Conservation (phyloP, 805 yeast species). For the Hemisphaericaspora nanyangensis region DNA sequence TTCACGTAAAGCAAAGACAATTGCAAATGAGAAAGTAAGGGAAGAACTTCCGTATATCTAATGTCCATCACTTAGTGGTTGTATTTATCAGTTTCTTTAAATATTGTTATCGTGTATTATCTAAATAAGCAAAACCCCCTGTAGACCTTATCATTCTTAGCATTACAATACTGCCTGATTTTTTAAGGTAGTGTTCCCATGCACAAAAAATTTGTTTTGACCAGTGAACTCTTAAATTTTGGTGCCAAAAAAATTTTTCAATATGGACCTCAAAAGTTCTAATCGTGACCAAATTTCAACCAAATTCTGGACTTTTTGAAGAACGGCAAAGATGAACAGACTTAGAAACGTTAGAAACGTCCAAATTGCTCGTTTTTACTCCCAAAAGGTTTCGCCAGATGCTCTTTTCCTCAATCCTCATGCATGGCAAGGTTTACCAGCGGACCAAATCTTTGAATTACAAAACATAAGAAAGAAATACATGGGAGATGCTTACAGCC, state of each 20-base stretch:
- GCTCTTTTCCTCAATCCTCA: conserved; percentile 57
- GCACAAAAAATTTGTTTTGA: neutral
- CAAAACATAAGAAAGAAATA: conserved; percentile 55
- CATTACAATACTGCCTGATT: no score
- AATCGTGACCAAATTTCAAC: no score
- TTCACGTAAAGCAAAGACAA: neutral
- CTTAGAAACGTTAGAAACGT: neutral
- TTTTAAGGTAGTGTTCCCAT: neutral
- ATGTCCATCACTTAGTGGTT: no score
- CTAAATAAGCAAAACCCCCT: no score
- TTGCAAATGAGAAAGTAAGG: neutral
- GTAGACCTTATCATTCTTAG: no score
- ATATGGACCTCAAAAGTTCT: no score
- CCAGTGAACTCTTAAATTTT: neutral
- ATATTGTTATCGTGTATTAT: no score
- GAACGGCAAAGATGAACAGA: neutral
- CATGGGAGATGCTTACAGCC: conserved; percentile 39
- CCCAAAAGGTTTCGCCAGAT: neutral
- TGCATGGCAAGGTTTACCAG: conserved; percentile 66
- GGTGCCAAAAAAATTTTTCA: no score
- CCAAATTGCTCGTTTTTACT: neutral
- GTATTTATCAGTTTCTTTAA: no score
- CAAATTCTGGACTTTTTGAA: no score
- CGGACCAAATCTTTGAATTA: conserved; percentile 57
- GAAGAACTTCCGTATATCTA: neutral